Percentiles rank a stretch among this genome's conserved stretches.
phyloP scores from a whole-genome alignment of 192 early-diverging fungal species.

The Rhizophagus clarus region DNA sequence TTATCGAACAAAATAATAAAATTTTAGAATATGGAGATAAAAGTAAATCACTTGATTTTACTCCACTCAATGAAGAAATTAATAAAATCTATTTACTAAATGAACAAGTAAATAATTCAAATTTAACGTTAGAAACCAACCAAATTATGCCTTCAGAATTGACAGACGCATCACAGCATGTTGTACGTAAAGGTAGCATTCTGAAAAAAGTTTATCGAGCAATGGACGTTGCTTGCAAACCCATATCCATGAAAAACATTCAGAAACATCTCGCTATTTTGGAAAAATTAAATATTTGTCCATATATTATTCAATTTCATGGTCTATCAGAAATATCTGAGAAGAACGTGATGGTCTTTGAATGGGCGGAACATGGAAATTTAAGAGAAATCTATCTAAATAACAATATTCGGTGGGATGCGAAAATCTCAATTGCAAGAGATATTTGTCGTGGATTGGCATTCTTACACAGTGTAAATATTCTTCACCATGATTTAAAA shows the following conservation, averaged over 20 bases:
- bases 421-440: not conserved
- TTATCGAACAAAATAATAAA: not conserved
- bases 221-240: not conserved
- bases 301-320: slow-evolving; percentile 26
- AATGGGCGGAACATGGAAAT: slow-evolving; percentile 27
- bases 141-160: not conserved
- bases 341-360: slow-evolving; percentile 14
- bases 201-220: not conserved
- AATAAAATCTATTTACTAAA: not conserved
- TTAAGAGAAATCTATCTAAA: not conserved
- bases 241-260: not conserved
- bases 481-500: slow-evolving; percentile 22
- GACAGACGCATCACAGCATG: not conserved
- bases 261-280: slow-evolving; percentile 18
- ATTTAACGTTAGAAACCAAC: not conserved
- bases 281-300: not conserved
- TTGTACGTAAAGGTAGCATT: not conserved
- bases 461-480: slow-evolving; percentile 1
- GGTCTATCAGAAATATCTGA: slow-evolving; percentile 10
- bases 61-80: not conserved
- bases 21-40: not conserved
- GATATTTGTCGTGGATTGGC: slow-evolving; percentile 25
- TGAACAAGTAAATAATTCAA: not conserved
- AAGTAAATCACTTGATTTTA: not conserved
- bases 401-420: not conserved